Percentiles rank a stretch among this genome's conserved stretches.
These are phyloP conservation scores for Cyclostephanos tholiformis DNA, from an alignment of 108 stramenopile genomes.

Conservation along the genomic window DNA sequence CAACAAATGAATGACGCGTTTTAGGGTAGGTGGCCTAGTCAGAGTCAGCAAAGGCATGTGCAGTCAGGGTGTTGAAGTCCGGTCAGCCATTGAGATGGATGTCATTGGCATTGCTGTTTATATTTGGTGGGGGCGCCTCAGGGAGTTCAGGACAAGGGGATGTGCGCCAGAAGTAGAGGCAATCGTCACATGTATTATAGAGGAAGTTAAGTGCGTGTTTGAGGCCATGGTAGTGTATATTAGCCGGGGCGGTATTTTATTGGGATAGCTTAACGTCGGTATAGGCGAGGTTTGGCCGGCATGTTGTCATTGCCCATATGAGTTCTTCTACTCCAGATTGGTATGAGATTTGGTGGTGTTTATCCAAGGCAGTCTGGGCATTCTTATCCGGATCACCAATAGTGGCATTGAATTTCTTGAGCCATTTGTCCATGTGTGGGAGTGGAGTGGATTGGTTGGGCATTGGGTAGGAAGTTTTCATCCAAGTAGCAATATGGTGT, in stretches of 20 bases:
- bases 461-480: constrained; percentile 11
- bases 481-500: constrained; percentile 8
- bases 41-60: too few relatives aligned
- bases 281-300: constrained; percentile 43
- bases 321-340: constrained; percentile 44
- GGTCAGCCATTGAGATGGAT: too few relatives aligned
- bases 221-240: neutral
- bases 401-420: neutral
- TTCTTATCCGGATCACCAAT: neutral
- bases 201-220: neutral
- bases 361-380: constrained; percentile 7
- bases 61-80: too few relatives aligned
- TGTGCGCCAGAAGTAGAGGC: too few relatives aligned
- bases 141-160: too few relatives aligned
- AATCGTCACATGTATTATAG: too few relatives aligned
- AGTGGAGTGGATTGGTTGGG: neutral
- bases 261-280: constrained; percentile 10
- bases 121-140: too few relatives aligned
- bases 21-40: too few relatives aligned
- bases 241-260: neutral
- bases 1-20: too few relatives aligned
- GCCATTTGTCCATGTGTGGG: neutral
- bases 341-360: constrained; percentile 26
- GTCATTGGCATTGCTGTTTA: too few relatives aligned
- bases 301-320: constrained; percentile 37